Evolutionary conservation across 768 basidiomycete species (phyloP).

Genomic region (Lactarius quietus): DNA sequence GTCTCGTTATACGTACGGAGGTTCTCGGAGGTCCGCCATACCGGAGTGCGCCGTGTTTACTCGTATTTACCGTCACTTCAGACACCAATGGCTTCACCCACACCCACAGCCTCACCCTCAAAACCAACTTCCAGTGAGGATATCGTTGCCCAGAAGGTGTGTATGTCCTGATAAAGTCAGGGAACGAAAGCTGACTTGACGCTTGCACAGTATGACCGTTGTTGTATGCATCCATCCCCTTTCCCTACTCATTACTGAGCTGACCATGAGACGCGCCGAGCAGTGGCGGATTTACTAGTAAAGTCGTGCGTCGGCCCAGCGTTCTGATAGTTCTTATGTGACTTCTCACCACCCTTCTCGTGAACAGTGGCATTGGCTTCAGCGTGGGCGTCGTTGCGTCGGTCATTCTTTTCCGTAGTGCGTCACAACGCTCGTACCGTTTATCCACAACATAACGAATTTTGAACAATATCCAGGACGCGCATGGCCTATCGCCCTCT

Average conservation of each 20-base stretch:
- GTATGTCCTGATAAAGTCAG: neutral
- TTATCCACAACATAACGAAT: constrained; percentile 6
- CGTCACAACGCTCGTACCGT: constrained; percentile 35
- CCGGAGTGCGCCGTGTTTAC: constrained; percentile 6
- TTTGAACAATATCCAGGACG: constrained; percentile 53
- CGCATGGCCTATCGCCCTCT: constrained; percentile 85
- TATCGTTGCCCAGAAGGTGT: constrained; percentile 83
- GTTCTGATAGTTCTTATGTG: neutral
- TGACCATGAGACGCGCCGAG: constrained; percentile 3
- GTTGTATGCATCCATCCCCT: constrained; percentile 37
- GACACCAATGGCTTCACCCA: constrained; percentile 40
- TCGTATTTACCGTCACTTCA: constrained; percentile 13
- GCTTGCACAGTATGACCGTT: constrained; percentile 70
- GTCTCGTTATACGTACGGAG: no score
- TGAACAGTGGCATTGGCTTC: constrained; percentile 76
- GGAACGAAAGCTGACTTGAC: neutral
- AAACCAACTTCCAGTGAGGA: constrained; percentile 85
- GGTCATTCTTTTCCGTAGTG: constrained; percentile 88
- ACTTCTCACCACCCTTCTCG: neutral
- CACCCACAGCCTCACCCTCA: constrained; percentile 36
- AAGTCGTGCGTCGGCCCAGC: constrained; percentile 62
- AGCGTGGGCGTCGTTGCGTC: constrained; percentile 85
- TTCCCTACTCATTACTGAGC: neutral
- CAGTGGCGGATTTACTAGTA: constrained; percentile 79
- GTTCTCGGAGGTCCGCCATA: no score